Conservation (phyloP, 768 basidiomycete species). For the Pleurotus tuoliensis region DNA sequence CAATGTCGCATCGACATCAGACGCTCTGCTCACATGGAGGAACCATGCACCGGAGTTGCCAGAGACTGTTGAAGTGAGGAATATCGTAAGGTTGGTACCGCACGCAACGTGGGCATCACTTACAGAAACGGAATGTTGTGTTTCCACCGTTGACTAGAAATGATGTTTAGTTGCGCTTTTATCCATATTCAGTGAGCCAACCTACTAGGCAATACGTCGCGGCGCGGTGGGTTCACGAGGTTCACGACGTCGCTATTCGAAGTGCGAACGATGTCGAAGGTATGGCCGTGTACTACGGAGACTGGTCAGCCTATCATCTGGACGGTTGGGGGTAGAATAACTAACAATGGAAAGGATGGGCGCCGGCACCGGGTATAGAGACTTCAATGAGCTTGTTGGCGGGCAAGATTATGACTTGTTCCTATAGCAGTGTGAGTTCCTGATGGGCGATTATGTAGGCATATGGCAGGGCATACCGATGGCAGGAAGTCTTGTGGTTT, state of each 20-base stretch:
- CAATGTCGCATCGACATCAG: neutral
- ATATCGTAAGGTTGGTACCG: neutral
- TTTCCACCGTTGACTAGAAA: slow-evolving; percentile 28
- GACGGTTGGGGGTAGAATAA: neutral
- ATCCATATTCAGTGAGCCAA: neutral
- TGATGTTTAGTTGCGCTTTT: neutral
- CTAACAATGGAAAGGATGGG: slow-evolving; percentile 30
- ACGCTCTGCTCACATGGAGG: slow-evolving; percentile 33
- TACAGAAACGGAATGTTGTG: slow-evolving; percentile 33
- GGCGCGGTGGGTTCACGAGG: slow-evolving; percentile 26
- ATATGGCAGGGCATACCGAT: slow-evolving; percentile 9
- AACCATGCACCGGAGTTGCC: slow-evolving; percentile 65
- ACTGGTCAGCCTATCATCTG: neutral
- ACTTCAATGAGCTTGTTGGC: slow-evolving; percentile 44
- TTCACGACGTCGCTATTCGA: slow-evolving; percentile 20
- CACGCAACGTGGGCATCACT: neutral
- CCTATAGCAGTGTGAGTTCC: slow-evolving; percentile 1
- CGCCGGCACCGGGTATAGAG: slow-evolving; percentile 40
- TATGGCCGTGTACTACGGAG: slow-evolving; percentile 25
- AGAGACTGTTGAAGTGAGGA: slow-evolving; percentile 11
- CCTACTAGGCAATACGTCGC: slow-evolving; percentile 22
- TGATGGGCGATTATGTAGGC: neutral
- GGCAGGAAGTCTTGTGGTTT: slow-evolving; percentile 46
- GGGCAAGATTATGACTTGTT: slow-evolving; percentile 27
- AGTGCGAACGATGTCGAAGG: slow-evolving; percentile 24